phyloP scores from a whole-genome alignment of 75 land plant species.

The Isoetes taiwanensis region DNA sequence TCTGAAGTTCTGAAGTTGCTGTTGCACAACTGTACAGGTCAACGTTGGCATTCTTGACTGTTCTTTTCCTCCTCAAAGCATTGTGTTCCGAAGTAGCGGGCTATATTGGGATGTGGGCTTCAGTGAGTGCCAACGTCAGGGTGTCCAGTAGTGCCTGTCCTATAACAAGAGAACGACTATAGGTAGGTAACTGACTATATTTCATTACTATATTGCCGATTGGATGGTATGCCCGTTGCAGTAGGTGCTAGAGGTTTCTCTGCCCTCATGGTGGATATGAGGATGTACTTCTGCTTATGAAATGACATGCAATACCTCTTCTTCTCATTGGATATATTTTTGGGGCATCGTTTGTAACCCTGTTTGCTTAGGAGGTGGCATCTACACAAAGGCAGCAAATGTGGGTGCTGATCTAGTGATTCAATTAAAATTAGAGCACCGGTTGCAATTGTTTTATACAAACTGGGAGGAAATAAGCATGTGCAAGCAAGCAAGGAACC shows the following conservation, averaged over 20 bases:
- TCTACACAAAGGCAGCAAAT: slow-evolving; percentile 4
- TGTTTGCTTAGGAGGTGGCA: slow-evolving; percentile 3
- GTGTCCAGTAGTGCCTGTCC: background rate
- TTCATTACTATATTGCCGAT: background rate
- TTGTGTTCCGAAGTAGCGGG: background rate
- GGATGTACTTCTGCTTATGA: no score
- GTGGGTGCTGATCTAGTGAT: slow-evolving; percentile 7
- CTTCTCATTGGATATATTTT: background rate
- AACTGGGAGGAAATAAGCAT: no score
- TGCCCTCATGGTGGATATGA: background rate
- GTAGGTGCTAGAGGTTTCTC: slow-evolving; percentile 1
- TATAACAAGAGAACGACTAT: background rate
- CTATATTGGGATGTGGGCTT: slow-evolving; percentile 8
- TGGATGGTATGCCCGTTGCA: no score
- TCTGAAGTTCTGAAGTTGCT: no score
- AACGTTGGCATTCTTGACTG: background rate
- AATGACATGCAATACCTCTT: background rate
- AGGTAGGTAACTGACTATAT: background rate
- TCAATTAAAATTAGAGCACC: no score
- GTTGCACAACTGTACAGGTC: no score
- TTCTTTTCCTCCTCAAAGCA: background rate
- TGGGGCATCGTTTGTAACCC: slow-evolving; percentile 1
- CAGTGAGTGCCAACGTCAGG: background rate
- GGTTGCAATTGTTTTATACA: no score
- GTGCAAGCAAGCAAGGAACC: no score